Conservation (phyloP, 2,329 filamentous ascomycete genomes). For the Ascochyta lentis region DNA sequence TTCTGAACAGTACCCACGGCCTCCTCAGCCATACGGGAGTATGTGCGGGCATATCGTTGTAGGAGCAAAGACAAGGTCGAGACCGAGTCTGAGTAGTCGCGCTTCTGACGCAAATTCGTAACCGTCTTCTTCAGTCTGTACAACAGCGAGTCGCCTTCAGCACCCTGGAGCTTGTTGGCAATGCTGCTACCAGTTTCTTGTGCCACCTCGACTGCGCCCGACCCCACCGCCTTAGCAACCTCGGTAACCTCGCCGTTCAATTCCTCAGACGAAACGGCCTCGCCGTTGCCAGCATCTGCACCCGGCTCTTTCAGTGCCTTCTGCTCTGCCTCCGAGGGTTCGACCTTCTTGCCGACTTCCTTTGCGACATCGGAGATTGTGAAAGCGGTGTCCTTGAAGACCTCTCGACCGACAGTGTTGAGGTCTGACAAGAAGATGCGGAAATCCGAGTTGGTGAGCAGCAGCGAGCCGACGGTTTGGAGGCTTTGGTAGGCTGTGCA, state of each 20-base stretch:
- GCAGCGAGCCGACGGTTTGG: slow-evolving; percentile 80
- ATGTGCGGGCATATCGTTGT: slow-evolving; percentile 77
- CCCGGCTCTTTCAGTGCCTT: slow-evolving; percentile 61
- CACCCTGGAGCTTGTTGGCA: slow-evolving; percentile 74
- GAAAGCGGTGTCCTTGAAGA: slow-evolving; percentile 86
- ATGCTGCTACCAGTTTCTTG: slow-evolving; percentile 72
- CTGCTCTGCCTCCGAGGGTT: slow-evolving; percentile 69
- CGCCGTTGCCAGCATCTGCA: slow-evolving; percentile 53
- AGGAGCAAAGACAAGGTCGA: slow-evolving; percentile 78
- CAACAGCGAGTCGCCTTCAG: slow-evolving; percentile 75
- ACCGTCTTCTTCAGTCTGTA: slow-evolving; percentile 80
- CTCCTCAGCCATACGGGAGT: slow-evolving; percentile 75
- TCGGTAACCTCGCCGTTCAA: slow-evolving; percentile 59
- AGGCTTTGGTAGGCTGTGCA: slow-evolving; percentile 76
- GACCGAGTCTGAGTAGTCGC: slow-evolving; percentile 86
- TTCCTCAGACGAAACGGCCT: slow-evolving; percentile 66
- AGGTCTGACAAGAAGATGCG: slow-evolving; percentile 84
- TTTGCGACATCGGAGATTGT: slow-evolving; percentile 78
- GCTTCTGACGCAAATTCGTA: slow-evolving; percentile 73
- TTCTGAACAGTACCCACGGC: slow-evolving; percentile 70
- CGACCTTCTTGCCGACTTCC: slow-evolving; percentile 74
- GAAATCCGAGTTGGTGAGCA: slow-evolving; percentile 90
- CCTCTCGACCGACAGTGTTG: slow-evolving; percentile 77
- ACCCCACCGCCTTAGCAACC: slow-evolving; percentile 54
- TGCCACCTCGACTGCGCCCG: slow-evolving; percentile 55